Percentiles rank a stretch among this genome's conserved stretches.
These are phyloP conservation scores for Flammula alnicola DNA, from an alignment of 1,284 basidiomycete genomes.

Conservation along the genomic window DNA sequence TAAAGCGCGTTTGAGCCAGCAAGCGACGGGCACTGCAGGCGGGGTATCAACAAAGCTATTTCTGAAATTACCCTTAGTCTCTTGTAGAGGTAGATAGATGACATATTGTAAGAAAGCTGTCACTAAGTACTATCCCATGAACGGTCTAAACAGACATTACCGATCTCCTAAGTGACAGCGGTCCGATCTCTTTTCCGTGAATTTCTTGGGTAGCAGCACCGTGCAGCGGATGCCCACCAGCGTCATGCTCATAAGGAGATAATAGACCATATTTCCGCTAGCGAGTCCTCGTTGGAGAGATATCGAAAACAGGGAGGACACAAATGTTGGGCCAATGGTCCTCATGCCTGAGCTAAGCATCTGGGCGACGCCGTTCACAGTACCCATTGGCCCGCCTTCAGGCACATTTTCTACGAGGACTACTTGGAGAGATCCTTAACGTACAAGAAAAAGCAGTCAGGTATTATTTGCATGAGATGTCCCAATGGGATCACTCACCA, in stretches of 20 bases:
- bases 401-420: slow-evolving; percentile 40
- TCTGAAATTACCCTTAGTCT: no score
- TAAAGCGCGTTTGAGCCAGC: no score
- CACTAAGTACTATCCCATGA: no score
- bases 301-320: slow-evolving; percentile 40
- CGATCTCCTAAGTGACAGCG: no score
- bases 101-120: no score
- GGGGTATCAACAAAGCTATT: no score
- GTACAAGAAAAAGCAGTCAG: slow-evolving; percentile 4
- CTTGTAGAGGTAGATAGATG: no score
- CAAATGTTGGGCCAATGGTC: slow-evolving; percentile 50
- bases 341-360: slow-evolving; percentile 53
- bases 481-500: slow-evolving; percentile 25
- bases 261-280: slow-evolving; percentile 38
- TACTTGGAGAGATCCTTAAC: slow-evolving; percentile 36
- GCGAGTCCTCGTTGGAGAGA: slow-evolving; percentile 34
- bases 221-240: slow-evolving; percentile 27
- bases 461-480: slow-evolving; percentile 8
- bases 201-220: slow-evolving; percentile 18
- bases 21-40: no score
- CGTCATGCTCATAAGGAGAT: slow-evolving; percentile 31
- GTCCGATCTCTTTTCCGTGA: no score
- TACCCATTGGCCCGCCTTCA: slow-evolving; percentile 42
- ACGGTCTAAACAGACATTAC: no score
- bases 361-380: slow-evolving; percentile 60